Evolutionary conservation across 2,329 filamentous ascomycete genomes (phyloP).

Genomic region (Arachnopeziza araneosa): DNA sequence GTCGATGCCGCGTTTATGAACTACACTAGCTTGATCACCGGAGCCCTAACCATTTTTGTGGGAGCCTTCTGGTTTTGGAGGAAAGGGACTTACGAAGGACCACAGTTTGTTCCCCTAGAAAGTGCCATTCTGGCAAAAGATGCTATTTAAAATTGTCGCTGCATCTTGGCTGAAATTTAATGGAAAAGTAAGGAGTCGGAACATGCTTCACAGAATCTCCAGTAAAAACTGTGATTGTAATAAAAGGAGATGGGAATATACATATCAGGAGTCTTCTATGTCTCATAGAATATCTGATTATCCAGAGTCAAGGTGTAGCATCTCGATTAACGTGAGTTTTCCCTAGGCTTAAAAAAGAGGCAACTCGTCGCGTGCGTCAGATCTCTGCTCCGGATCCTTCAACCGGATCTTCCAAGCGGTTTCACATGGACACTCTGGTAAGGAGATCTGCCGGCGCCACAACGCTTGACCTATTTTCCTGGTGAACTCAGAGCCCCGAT

Average conservation of each 20-base stretch:
- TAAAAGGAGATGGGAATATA: background rate
- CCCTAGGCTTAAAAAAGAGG: too few species aligned
- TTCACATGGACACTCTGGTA: background rate
- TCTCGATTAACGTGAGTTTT: background rate
- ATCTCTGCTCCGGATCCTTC: background rate
- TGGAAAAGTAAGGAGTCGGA: too few species aligned
- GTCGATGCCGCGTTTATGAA: slow-evolving; percentile 45
- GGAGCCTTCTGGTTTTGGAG: slow-evolving; percentile 36
- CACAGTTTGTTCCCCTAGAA: slow-evolving; percentile 11
- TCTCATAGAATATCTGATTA: background rate
- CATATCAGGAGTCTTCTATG: background rate
- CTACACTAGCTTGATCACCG: slow-evolving; percentile 41
- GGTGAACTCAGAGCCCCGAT: background rate
- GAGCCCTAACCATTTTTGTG: slow-evolving; percentile 36
- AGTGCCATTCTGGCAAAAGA: slow-evolving; percentile 4
- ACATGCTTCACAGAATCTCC: background rate
- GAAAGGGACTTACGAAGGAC: slow-evolving; percentile 1
- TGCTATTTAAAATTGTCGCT: slow-evolving; percentile 3
- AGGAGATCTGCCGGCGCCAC: background rate
- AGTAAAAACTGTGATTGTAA: background rate
- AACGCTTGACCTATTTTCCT: background rate
- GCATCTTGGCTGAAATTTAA: background rate
- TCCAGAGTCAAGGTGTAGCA: background rate
- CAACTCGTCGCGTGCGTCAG: background rate
- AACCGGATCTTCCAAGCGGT: background rate